Evolutionary conservation across 352 stramenopile species (phyloP), one percentile per base, ranked within the genome.

Genomic region (Pythium guiyangense): DNA sequence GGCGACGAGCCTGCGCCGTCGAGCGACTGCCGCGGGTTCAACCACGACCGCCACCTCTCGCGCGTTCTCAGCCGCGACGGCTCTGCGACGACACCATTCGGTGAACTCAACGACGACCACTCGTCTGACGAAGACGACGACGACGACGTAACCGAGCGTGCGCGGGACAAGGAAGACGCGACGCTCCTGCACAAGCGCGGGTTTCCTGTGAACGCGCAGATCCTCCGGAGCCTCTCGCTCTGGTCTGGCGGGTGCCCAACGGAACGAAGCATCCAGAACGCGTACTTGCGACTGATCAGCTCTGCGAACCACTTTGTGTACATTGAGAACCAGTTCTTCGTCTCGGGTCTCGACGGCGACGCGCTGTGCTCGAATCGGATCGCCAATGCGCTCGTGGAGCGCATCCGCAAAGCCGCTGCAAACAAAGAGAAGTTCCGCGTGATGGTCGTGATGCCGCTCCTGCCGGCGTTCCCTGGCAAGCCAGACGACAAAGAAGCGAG

Each of bases 301-400:
- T 74, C 75, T 15, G 84, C 88, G 12, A 80, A 92, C 27, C 87
- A 97, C 66, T 96, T 91, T 37, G 73, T 97, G 31, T 97, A 97
- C 73, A 97, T 97, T 62, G 90, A 97, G 66, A 96, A 96, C 59
- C 85, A 94, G 62, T 94, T 94, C 64, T 95, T 95, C 45, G 75
- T 92, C 14, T 95, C 90, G 48, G 84, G 86, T 2, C 70, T 96
- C 35, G 82, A 94, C 52, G 88, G 86, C 29, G 89, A 97, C 63
- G 72, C 79, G 45, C 56, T 67, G 0, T 87, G 84, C 45, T 87
- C 79, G 22, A 95, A 95, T 59, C 83, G 84, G 3, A 93, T 95
- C 42, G 81, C 77, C 2, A 92, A 90, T 56, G 85, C 85, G 6
- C 57, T 95, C 31, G 73, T 92, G 3, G 78, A 90, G 52, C 73